Conservation (phyloP, 2,329 filamentous ascomycete genomes). For the Teratosphaeria epicoccoides region DNA sequence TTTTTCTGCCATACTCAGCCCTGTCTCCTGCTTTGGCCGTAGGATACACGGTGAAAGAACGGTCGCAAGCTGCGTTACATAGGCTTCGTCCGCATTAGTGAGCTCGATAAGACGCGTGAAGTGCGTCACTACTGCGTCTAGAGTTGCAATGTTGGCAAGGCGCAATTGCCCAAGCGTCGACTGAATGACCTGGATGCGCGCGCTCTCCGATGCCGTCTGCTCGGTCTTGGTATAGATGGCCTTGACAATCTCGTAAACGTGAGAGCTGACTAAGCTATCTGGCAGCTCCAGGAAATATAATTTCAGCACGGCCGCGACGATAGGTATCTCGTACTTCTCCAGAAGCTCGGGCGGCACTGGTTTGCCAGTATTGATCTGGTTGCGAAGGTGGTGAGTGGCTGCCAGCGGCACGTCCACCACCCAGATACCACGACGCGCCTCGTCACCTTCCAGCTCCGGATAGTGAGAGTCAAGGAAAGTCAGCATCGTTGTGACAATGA, state of each 20-base stretch:
- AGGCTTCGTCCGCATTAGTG: conserved; percentile 87
- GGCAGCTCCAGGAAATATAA: conserved; percentile 91
- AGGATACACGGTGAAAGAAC: conserved; percentile 75
- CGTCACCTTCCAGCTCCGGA: conserved; percentile 91
- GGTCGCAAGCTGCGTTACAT: conserved; percentile 63
- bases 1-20: conserved; percentile 88
- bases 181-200: conserved; percentile 81
- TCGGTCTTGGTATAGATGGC: conserved; percentile 84
- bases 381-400: conserved; percentile 74
- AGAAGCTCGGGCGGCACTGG: conserved; percentile 64
- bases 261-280: conserved; percentile 94
- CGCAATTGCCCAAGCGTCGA: conserved; percentile 91
- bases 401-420: conserved; percentile 79
- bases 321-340: conserved; percentile 83
- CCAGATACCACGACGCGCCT: conserved; percentile 87
- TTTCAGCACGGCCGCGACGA: conserved; percentile 85
- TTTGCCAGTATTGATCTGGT: conserved; percentile 78
- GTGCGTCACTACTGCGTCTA: conserved; percentile 95
- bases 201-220: conserved; percentile 63
- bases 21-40: conserved; percentile 75
- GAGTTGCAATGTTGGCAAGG: conserved; percentile 94
- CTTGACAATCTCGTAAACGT: conserved; percentile 97
- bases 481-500: conserved; percentile 83
- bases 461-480: conserved; percentile 96
- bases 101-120: conserved; percentile 94